Base-by-base conservation (phyloP, 1,139 yeast species). In the Scheffersomyces cryptocercus region DNA sequence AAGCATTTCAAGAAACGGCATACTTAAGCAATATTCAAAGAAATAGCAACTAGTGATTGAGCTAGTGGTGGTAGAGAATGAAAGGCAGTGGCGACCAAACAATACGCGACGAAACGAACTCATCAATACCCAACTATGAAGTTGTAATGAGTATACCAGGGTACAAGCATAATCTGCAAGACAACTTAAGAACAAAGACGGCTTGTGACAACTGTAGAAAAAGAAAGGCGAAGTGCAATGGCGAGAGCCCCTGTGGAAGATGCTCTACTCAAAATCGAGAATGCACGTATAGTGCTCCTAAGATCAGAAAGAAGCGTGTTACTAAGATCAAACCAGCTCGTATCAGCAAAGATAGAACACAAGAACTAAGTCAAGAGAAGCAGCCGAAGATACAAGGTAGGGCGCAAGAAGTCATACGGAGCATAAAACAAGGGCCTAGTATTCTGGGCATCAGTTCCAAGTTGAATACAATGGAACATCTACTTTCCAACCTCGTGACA, bases 171-270 rank as follows among this genome's bases (percentile, higher is more conserved):
- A 8, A 20, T 20, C 8, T 2, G 26, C 26, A 20, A 20, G 26
- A 20, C 26, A 20, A 8, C 6, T 9, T 20, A 26, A 45, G 64
- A 10, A 55, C 54, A 34, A 49, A 53, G 15, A 55, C 49, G 28
- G 64, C 65, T 4, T 62, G 67, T 42, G 62, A 56, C 42, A 44
- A 46, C 12, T 63, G 68, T 40, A 54, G 67, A 4, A 54, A 52
- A 41, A 53, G 56, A 40, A 62, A 63, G 47, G 57, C 56, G 36
- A 53, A 55, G 37, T 63, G 68, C 40, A 58, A 62, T 34, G 66
- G 66, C 4, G 47, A 43, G 7, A 13, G 15, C 3, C 64, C 62
- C 1, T 63, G 67, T 28, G 37, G 51, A 33, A 56, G 57, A 42
- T 63, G 67, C 38, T 31, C 39, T 12, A 43, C 40, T 20, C 36